Percentiles rank a stretch among this genome's conserved stretches.
These are phyloP conservation scores for Symbiodinium pilosum DNA, from an alignment of 73 alveolate species.

Conservation along the genomic window DNA sequence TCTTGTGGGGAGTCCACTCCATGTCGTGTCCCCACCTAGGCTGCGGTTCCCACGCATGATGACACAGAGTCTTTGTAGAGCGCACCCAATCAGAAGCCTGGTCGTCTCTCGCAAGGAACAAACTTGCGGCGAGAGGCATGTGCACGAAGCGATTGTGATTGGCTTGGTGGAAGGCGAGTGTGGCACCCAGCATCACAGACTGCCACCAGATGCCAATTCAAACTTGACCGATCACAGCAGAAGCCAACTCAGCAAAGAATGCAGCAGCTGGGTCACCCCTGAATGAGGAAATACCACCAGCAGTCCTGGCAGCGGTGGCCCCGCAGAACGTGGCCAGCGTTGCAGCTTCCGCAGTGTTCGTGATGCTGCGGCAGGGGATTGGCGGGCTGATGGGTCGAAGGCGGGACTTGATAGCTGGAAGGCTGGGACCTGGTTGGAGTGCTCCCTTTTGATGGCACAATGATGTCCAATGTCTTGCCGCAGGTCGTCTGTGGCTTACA, in stretches of 20 bases:
- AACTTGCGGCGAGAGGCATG: not conserved
- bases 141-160: slow-evolving; percentile 16
- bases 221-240: not conserved
- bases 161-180: slow-evolving; percentile 36
- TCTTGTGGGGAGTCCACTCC: not conserved
- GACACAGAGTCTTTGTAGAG: too few species aligned
- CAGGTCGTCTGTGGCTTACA: too few species aligned
- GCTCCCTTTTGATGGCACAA: too few species aligned
- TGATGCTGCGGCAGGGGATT: slow-evolving; percentile 33
- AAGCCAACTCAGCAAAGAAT: too few species aligned
- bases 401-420: too few species aligned
- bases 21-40: not conserved
- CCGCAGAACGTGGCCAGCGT: slow-evolving; percentile 20
- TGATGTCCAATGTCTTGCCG: too few species aligned
- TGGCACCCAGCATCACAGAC: slow-evolving; percentile 35
- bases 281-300: too few species aligned
- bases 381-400: too few species aligned
- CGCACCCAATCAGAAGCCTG: not conserved
- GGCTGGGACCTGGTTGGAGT: not conserved
- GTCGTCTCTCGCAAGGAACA: not conserved
- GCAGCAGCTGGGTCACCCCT: too few species aligned
- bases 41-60: too few species aligned
- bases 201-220: not conserved
- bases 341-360: slow-evolving; percentile 48
- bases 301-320: slow-evolving; percentile 45